Percentiles rank a stretch among this genome's conserved stretches.
These are phyloP conservation scores for Fusarium sp. DNA, from an alignment of 2,329 filamentous ascomycete species.

Conservation along the genomic window DNA sequence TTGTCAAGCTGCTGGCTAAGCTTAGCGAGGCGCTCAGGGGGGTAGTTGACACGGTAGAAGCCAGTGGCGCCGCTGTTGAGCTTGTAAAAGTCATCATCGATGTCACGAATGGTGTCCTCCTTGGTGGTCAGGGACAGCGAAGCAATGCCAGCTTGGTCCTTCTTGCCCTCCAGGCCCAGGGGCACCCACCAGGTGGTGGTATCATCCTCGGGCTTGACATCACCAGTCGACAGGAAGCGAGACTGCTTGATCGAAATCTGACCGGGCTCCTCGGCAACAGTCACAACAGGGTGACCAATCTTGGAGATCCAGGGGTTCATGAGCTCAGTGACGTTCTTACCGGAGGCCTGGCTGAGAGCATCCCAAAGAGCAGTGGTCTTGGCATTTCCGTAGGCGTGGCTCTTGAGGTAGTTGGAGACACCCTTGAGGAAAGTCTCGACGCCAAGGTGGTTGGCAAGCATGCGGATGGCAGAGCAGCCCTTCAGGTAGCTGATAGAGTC, in stretches of 20 bases:
- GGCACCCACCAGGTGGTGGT: conserved; percentile 96
- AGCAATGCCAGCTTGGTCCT: conserved; percentile 67
- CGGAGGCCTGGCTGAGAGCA: conserved; percentile 85
- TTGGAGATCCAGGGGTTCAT: conserved; percentile 97
- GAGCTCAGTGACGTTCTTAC: conserved; percentile 81
- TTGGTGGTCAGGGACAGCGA: conserved; percentile 76
- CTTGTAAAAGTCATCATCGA: conserved; percentile 88
- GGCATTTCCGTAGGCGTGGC: conserved; percentile 87
- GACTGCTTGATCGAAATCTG: conserved; percentile 84
- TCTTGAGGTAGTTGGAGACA: conserved; percentile 87
- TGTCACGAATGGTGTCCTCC: conserved; percentile 75
- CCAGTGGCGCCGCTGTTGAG: conserved; percentile 89
- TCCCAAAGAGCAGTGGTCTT: conserved; percentile 92
- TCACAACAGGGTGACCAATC: conserved; percentile 92
- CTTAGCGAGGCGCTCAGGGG: conserved; percentile 79
- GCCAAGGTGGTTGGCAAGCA: conserved; percentile 90
- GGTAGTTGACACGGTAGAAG: conserved; percentile 92
- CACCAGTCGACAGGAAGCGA: conserved; percentile 89
- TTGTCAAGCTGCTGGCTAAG: conserved; percentile 78
- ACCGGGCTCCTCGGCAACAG: conserved; percentile 80
- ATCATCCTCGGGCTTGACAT: conserved; percentile 90
- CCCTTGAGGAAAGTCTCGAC: conserved; percentile 88
- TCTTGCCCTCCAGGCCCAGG: conserved; percentile 80
- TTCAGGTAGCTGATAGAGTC: conserved; percentile 97
- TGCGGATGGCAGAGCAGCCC: conserved; percentile 94